A percentile compares a stretch with the other conserved stretches of the same genome.
Evolutionary conservation across 208 protist species (phyloP).

Genomic region (Naegleria lovaniensis): DNA sequence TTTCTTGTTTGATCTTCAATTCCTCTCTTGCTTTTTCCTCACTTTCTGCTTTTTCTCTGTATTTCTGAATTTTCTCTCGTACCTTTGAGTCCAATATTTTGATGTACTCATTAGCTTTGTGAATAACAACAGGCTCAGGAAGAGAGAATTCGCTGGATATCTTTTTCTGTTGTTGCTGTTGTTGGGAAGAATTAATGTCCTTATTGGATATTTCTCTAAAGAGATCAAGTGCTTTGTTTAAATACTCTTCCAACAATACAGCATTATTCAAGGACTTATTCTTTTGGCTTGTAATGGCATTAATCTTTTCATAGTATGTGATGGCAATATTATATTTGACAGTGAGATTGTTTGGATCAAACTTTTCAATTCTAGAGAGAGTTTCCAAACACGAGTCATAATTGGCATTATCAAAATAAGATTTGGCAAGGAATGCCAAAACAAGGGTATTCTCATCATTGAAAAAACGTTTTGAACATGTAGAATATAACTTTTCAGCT

Average conservation of each 20-base stretch:
- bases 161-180: background rate
- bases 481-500: constrained; percentile 36
- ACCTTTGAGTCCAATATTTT: background rate
- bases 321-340: constrained; percentile 43
- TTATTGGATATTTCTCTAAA: background rate
- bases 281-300: background rate
- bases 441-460: constrained; percentile 33
- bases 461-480: constrained; percentile 39
- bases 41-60: background rate
- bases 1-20: constrained; percentile 2
- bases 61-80: background rate
- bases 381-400: constrained; percentile 35
- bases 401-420: constrained; percentile 33
- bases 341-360: constrained; percentile 31
- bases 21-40: background rate
- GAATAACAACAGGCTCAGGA: background rate
- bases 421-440: constrained; percentile 40
- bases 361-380: constrained; percentile 39
- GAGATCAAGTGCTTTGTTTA: background rate
- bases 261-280: constrained; percentile 21
- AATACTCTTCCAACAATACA: background rate
- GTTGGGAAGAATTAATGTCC: background rate
- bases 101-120: constrained; percentile 14
- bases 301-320: constrained; percentile 25
- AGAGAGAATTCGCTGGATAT: background rate